Conservation (phyloP, 768 basidiomycete species). For the Phlebiopsis gigantea region DNA sequence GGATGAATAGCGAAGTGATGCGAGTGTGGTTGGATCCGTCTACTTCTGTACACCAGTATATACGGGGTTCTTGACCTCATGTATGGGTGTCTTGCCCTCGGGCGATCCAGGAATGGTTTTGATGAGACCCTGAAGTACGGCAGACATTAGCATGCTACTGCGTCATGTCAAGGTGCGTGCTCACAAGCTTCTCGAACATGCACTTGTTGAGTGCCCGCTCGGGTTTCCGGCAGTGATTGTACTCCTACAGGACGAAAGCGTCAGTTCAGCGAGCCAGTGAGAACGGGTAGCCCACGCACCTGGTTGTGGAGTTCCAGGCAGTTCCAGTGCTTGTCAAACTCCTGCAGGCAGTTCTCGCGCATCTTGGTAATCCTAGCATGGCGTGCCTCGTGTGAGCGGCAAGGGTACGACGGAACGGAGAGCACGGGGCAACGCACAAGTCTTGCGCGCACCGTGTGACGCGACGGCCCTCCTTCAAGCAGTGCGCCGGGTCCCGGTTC, state of each 20-base stretch:
- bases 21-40: slow-evolving; percentile 14
- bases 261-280: slow-evolving; percentile 9
- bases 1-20: too few species aligned
- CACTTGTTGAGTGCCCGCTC: slow-evolving; percentile 88
- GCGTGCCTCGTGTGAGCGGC: background rate
- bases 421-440: slow-evolving; percentile 55
- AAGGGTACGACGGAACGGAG: background rate
- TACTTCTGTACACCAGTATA: slow-evolving; percentile 84
- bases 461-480: slow-evolving; percentile 90
- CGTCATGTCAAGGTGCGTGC: slow-evolving; percentile 26
- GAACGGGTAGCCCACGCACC: slow-evolving; percentile 33
- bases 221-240: slow-evolving; percentile 81
- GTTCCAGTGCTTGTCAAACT: slow-evolving; percentile 90
- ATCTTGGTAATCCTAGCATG: slow-evolving; percentile 79
- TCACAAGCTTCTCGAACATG: slow-evolving; percentile 92
- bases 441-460: slow-evolving; percentile 95
- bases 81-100: slow-evolving; percentile 74
- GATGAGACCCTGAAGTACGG: slow-evolving; percentile 61
- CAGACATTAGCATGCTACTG: background rate
- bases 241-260: slow-evolving; percentile 54
- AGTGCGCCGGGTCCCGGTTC: slow-evolving; percentile 84
- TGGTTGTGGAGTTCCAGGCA: slow-evolving; percentile 96
- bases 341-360: slow-evolving; percentile 81
- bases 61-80: slow-evolving; percentile 83
- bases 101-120: slow-evolving; percentile 92